A percentile compares a stretch with the other conserved stretches of the same genome.
Conservation (phyloP, 441 rosid genomes). For the Croton setiger region DNA sequence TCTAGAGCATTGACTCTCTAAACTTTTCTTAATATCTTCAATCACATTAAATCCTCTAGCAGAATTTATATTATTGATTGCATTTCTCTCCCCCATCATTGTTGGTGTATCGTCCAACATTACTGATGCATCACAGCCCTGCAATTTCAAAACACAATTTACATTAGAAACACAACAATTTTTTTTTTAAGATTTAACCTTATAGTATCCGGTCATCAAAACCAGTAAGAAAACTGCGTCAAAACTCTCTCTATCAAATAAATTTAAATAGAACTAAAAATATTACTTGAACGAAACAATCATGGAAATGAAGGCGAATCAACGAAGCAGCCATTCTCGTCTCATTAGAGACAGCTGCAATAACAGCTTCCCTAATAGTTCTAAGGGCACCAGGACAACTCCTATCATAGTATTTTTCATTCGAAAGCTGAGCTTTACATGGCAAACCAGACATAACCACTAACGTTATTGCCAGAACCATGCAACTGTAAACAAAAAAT, state of each 20-base stretch:
- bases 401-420: constrained; percentile 3
- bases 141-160: not conserved
- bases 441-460: constrained; percentile 10
- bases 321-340: constrained; percentile 18
- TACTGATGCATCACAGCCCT: constrained; percentile 41
- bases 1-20: constrained; percentile 26
- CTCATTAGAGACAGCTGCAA: constrained; percentile 1
- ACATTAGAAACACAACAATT: too few species aligned
- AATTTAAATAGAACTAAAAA: too few species aligned
- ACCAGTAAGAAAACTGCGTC: too few species aligned
- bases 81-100: constrained; percentile 26
- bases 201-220: too few species aligned
- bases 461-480: constrained; percentile 2
- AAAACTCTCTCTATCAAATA: too few species aligned
- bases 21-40: constrained; percentile 22
- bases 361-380: constrained; percentile 4
- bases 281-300: constrained; percentile 21
- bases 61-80: constrained; percentile 23
- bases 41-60: constrained; percentile 31
- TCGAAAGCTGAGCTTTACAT: constrained; percentile 14
- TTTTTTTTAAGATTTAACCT: too few species aligned
- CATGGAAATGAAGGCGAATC: constrained; percentile 36
- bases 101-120: constrained; percentile 23
- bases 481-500: not conserved
- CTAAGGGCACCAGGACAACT: constrained; percentile 10